These are phyloP conservation scores for Lentinula detonsa DNA, from an alignment of 768 basidiomycete species.

Conservation along the genomic window DNA sequence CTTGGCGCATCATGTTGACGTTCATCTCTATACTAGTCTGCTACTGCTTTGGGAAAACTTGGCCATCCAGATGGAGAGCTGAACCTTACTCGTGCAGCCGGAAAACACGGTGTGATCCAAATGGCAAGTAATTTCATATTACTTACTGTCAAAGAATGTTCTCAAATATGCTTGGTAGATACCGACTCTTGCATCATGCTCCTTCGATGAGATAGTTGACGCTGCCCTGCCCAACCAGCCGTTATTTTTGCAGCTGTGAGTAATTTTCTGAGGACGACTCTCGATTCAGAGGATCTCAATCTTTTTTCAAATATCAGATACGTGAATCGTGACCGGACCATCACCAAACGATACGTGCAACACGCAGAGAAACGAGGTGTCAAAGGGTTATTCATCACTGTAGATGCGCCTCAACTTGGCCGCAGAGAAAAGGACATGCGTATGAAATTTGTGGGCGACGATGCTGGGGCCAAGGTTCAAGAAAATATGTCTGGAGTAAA, in stretches of 20 bases:
- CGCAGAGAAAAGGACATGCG: constrained; percentile 97
- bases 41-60: constrained; percentile 88
- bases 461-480: constrained; percentile 48
- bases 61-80: constrained; percentile 96
- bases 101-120: constrained; percentile 68
- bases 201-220: constrained; percentile 94
- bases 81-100: constrained; percentile 84
- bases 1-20: neutral
- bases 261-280: neutral
- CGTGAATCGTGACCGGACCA: constrained; percentile 84
- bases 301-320: constrained; percentile 39
- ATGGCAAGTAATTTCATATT: constrained; percentile 39
- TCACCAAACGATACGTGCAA: constrained; percentile 81
- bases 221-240: constrained; percentile 72
- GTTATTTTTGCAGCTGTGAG: constrained; percentile 81
- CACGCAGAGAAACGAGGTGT: constrained; percentile 89
- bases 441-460: constrained; percentile 87
- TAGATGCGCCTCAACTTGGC: constrained; percentile 95
- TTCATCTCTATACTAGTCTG: constrained; percentile 35
- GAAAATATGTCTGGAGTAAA: constrained; percentile 53
- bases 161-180: constrained; percentile 44
- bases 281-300: neutral
- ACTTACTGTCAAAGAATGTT: neutral
- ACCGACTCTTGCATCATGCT: constrained; percentile 91
- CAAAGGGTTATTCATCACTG: constrained; percentile 93